These are phyloP conservation scores for Alopecurus myosuroides DNA, from an alignment of 176 grass and related monocot genomes.

Conservation along the genomic window DNA sequence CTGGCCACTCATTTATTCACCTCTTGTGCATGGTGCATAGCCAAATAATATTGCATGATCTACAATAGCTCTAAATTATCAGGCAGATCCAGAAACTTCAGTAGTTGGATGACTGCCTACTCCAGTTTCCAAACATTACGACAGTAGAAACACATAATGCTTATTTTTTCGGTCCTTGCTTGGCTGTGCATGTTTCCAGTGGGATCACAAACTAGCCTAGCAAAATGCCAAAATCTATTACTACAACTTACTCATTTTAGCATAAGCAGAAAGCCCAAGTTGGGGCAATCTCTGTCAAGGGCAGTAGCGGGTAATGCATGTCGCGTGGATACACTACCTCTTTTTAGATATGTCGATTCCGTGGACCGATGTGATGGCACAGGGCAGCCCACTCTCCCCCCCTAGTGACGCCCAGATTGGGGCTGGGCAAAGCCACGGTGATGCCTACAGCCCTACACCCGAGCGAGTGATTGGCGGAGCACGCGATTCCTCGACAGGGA, in stretches of 20 bases:
- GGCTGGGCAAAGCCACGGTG: conserved; percentile 16
- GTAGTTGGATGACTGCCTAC: neutral
- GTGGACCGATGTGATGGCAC: conserved; percentile 21
- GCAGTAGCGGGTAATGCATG: neutral
- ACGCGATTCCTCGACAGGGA: neutral
- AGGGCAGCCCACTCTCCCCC: conserved; percentile 19
- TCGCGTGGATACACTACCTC: conserved; percentile 21
- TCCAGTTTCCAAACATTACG: conserved; percentile 2
- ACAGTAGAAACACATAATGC: neutral
- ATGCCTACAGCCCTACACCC: neutral
- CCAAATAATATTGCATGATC: neutral
- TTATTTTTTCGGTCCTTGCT: neutral
- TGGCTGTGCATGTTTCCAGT: neutral
- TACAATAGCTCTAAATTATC: neutral
- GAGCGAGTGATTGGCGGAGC: neutral
- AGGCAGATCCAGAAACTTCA: neutral
- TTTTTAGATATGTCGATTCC: conserved; percentile 27
- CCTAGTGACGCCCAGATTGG: conserved; percentile 15
- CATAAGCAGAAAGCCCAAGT: neutral
- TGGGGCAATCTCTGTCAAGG: neutral
- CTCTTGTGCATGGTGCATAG: neutral
- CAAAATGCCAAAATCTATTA: neutral
- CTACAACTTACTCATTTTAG: no score
- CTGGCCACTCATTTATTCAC: neutral
- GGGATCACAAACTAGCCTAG: neutral